These are phyloP conservation scores for Syzygium syzygioides DNA, from an alignment of 441 rosid genomes.

Conservation along the genomic window DNA sequence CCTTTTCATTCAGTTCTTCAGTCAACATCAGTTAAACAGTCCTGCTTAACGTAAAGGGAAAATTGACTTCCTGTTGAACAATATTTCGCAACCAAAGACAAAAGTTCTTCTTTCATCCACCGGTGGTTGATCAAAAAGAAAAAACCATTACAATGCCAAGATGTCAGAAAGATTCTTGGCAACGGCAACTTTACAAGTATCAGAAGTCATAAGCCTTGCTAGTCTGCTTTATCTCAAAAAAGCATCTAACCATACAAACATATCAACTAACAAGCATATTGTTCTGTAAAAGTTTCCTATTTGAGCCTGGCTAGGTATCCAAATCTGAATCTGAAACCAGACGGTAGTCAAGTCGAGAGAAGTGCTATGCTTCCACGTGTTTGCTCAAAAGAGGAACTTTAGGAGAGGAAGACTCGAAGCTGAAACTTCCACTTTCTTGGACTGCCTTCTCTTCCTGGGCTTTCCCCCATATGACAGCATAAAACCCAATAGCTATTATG, in stretches of 20 bases:
- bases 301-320: not conserved
- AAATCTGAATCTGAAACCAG: not conserved
- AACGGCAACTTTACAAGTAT: not conserved
- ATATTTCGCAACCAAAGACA: not conserved
- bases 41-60: not conserved
- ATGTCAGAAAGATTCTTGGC: not conserved
- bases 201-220: not conserved
- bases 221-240: not conserved
- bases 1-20: constrained; percentile 25
- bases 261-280: not conserved
- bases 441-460: constrained; percentile 26
- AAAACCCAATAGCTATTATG: constrained; percentile 34
- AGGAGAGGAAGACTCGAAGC: constrained; percentile 4
- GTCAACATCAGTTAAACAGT: not conserved
- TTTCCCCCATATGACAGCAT: constrained; percentile 53
- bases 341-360: not conserved
- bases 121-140: not conserved
- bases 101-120: not conserved
- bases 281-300: not conserved
- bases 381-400: constrained; percentile 25
- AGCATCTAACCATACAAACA: not conserved
- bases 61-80: not conserved
- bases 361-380: constrained; percentile 2
- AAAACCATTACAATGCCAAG: not conserved
- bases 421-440: not conserved